Base-by-base conservation (phyloP, 2,329 filamentous ascomycete species). In the Sporothrix inflata region DNA sequence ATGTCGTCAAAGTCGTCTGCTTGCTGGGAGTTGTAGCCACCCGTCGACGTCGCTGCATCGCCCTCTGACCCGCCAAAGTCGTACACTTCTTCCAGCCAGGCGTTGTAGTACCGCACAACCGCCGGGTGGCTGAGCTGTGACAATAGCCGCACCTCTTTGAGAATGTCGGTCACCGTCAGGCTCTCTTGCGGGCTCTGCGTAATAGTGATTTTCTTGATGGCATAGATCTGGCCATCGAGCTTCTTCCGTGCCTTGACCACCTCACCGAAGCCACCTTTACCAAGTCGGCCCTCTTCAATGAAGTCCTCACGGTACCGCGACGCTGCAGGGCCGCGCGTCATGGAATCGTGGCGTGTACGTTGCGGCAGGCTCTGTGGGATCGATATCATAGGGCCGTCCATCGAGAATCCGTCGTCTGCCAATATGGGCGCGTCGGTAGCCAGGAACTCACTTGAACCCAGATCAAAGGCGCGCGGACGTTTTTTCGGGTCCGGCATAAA, bases 191-290 rank as follows among this genome's bases (percentile, higher is more conserved):
- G 93, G 69, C 91, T 91, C 76, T 96, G 93, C 0, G 90, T 93
- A 74, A 99, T 96, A 0, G 90, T 93, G 74, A 99, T 96, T 80
- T 98, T 98, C 81, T 99, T 99, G 79, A 99, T 93, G 21, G 96
- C 96, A 81, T 98, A 99, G 57, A 97, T 91, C 72, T 94, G 92
- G 0, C 93, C 93, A 79, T 98, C 96, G 4, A 98, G 88, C 82
- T 96, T 97, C 81, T 97, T 97, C 42, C 95, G 89, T 2, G 95
- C 95, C 80, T 97, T 97, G 71, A 98, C 94, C 27, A 99, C 96
- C 81, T 98, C 94, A 5, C 96, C 96, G 81, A 97, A 99, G 0
- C 95, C 96, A 57, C 96, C 96, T 79, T 95, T 97, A 3, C 96
- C 96, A 14, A 99, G 85, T 4, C 92, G 89, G 16, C 93, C 94